Evolutionary conservation across 768 basidiomycete genomes (phyloP), one percentile per base, ranked within the genome.

Genomic region (Sutorius australiensis): DNA sequence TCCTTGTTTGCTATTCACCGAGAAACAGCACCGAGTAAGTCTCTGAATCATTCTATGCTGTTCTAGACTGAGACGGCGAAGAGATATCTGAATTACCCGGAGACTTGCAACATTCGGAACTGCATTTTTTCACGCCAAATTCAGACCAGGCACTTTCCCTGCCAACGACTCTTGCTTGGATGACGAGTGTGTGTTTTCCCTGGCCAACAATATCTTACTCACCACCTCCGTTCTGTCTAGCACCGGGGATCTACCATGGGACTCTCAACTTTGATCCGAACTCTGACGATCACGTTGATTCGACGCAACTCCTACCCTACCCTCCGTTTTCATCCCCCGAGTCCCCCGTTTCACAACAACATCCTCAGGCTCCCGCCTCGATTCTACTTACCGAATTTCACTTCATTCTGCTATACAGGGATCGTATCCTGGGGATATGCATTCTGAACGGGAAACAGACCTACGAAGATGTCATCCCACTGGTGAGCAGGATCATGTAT

Each of bases 21-120:
- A 43, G 92, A 94, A 49, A 75, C 77, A 7, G 80, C 84, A 17
- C 93, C 92, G 17, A 95, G 95, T 95, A 58, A 67, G 81, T 71
- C 69, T 34, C 47, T 7, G 6, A 45, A n/a, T 27, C 40, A 53
- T 62, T 28, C 32, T 14, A 11, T 47, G 24, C 42, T 31, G 33
- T 21, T 40, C 19, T 50, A 12, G 10, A 31, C 65, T 72, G 57
- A 75, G 51, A 39, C 54, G 34, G 51, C 60, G 43, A 70, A 94
- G 93, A 92, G 73, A 92, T 95, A 55, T 80, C 92, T 31, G 95
- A 98, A 67, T 75, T 98, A 7, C 93, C 93, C 16, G 91, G 95
- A 46, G 79, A 86, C 53, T 68, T 82, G 51, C 77, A 81, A 48
- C 74, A 82, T 56, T 93, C 92, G 4, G 87, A 93, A 63, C 74